These are phyloP conservation scores for Castanopsis chinensis DNA, from an alignment of 306 rosid species.

Conservation along the genomic window DNA sequence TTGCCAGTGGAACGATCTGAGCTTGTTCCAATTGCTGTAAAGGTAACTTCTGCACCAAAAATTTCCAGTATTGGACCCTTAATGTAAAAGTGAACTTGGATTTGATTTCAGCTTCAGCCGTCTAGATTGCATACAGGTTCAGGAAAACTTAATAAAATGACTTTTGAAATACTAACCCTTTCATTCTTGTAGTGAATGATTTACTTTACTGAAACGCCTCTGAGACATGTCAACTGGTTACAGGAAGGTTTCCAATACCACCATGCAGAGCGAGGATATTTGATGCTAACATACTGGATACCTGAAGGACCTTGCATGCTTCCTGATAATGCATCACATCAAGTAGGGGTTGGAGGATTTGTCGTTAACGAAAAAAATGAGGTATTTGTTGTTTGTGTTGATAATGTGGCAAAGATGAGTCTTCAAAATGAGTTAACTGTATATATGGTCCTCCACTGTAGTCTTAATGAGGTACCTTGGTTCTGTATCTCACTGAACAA, in stretches of 20 bases:
- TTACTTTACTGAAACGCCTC: background rate
- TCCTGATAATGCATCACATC: slow-evolving; percentile 93
- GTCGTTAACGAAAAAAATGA: slow-evolving; percentile 71
- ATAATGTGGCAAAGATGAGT: background rate
- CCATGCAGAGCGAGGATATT: slow-evolving; percentile 85
- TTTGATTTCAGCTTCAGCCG: background rate
- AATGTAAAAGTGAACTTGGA: background rate
- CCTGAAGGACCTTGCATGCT: slow-evolving; percentile 95
- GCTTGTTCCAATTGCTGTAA: slow-evolving; percentile 76
- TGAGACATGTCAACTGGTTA: slow-evolving; percentile 30
- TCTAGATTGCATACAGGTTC: background rate
- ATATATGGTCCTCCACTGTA: background rate
- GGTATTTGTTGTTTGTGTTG: slow-evolving; percentile 42
- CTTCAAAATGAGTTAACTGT: background rate
- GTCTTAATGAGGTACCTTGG: background rate
- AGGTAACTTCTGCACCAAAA: slow-evolving; percentile 43
- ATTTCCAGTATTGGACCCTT: background rate
- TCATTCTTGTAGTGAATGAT: background rate
- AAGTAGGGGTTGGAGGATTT: slow-evolving; percentile 95
- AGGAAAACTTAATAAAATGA: background rate
- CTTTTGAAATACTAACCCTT: background rate
- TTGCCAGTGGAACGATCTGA: slow-evolving; percentile 65
- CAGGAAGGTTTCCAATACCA: slow-evolving; percentile 95
- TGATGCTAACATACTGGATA: slow-evolving; percentile 95
- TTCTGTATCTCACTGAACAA: background rate